These are phyloP conservation scores for Beauveria sp. DNA, from an alignment of 2,329 filamentous ascomycete genomes.

Conservation along the genomic window DNA sequence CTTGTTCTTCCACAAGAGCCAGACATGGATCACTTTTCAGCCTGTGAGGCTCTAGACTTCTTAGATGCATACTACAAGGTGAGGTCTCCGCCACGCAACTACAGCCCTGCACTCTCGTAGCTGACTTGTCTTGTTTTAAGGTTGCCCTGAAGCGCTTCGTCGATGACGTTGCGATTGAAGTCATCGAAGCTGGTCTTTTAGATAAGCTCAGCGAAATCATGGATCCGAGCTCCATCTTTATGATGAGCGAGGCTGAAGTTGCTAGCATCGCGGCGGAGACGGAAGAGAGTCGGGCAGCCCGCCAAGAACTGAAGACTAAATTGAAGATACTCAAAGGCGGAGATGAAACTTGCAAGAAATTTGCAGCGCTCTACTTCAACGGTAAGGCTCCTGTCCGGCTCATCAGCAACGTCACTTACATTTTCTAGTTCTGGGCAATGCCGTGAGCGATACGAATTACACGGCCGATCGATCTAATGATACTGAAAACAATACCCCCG, in stretches of 20 bases:
- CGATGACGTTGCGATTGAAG: constrained; percentile 19
- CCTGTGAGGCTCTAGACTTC: constrained; percentile 27
- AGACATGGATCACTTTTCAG: constrained; percentile 24
- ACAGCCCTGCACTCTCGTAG: neutral
- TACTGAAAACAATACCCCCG: neutral
- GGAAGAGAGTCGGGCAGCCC: neutral
- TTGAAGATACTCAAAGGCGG: neutral
- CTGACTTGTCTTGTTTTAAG: constrained; percentile 6
- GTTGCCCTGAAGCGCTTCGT: constrained; percentile 17
- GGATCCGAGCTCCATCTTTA: constrained; percentile 13
- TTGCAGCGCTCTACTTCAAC: neutral
- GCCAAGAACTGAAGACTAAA: neutral
- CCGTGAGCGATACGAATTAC: neutral
- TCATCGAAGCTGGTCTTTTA: constrained; percentile 18
- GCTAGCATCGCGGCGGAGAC: constrained; percentile 17
- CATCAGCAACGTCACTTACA: neutral
- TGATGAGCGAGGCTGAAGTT: constrained; percentile 16
- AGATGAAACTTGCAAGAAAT: neutral
- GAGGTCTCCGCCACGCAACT: neutral
- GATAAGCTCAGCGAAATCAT: constrained; percentile 15
- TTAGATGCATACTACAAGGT: constrained; percentile 36
- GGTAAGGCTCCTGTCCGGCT: neutral
- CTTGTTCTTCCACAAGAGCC: neutral
- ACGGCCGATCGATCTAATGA: neutral
- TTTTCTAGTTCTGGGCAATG: neutral